Conservation (phyloP, 305 asterid species). For the Fraxinus xanthoxyloides region DNA sequence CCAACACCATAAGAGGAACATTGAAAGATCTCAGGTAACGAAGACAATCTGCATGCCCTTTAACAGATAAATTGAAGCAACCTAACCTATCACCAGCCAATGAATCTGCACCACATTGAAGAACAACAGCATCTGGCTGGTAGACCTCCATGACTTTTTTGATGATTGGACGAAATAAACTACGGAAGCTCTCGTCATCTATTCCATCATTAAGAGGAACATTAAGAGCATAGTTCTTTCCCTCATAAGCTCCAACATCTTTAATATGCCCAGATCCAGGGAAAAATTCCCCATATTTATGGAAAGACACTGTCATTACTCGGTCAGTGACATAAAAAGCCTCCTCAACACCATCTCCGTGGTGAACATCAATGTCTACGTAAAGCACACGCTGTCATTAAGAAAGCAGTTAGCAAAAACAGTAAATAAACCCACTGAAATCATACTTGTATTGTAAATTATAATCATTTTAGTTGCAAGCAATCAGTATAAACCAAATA, state of each 20-base stretch:
- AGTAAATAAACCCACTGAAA: constrained; percentile 2
- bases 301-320: constrained; percentile 89
- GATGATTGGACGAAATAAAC: constrained; percentile 67
- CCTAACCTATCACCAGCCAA: constrained; percentile 89
- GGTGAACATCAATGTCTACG: constrained; percentile 82
- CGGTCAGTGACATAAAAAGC: constrained; percentile 79
- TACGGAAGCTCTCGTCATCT: constrained; percentile 60
- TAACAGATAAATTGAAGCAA: constrained; percentile 81
- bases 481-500: background rate
- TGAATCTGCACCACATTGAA: constrained; percentile 93
- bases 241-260: constrained; percentile 52
- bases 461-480: background rate
- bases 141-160: constrained; percentile 82
- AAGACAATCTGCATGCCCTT: constrained; percentile 87
- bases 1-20: constrained; percentile 85
- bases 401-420: constrained; percentile 14
- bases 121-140: constrained; percentile 86
- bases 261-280: constrained; percentile 86
- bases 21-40: constrained; percentile 79
- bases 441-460: background rate
- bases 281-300: constrained; percentile 77
- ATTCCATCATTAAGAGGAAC: constrained; percentile 81
- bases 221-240: constrained; percentile 78
- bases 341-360: constrained; percentile 95
- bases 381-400: constrained; percentile 69